Evolutionary conservation across 2,329 filamentous ascomycete species (phyloP).

Genomic region (Epichloe festucae): DNA sequence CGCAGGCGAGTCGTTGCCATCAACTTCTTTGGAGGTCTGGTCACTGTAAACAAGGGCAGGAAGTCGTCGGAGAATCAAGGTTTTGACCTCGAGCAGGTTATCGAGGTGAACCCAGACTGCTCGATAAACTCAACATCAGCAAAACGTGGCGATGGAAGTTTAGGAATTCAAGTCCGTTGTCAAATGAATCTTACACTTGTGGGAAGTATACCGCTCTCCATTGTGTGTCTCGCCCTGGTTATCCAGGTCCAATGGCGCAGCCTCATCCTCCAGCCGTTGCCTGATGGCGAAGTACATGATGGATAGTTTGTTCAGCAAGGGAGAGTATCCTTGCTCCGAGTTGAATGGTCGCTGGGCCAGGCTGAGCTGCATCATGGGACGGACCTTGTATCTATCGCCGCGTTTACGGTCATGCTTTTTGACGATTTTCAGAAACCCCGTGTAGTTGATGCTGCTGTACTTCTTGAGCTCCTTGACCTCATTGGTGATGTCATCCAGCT

Average conservation of each 20-base stretch:
- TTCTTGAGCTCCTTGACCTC: conserved; percentile 89
- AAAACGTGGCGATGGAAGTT: conserved; percentile 16
- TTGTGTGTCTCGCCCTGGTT: conserved; percentile 44
- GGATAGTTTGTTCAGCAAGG: conserved; percentile 83
- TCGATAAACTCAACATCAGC: not conserved
- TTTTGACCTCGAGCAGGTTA: conserved; percentile 94
- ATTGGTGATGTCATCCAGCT: conserved; percentile 78
- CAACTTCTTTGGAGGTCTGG: conserved; percentile 67
- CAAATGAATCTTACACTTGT: conserved; percentile 55
- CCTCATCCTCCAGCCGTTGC: conserved; percentile 58
- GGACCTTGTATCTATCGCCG: conserved; percentile 73
- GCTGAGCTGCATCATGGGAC: conserved; percentile 82
- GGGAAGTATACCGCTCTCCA: conserved; percentile 65
- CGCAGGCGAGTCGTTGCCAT: conserved; percentile 71
- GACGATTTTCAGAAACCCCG: conserved; percentile 91
- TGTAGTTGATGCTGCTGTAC: conserved; percentile 94
- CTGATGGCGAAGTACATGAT: conserved; percentile 93
- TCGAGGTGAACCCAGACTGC: conserved; percentile 89
- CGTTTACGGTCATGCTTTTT: conserved; percentile 98
- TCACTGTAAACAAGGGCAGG: conserved; percentile 91
- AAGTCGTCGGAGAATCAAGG: conserved; percentile 78
- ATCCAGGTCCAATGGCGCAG: conserved; percentile 32
- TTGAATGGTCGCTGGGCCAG: conserved; percentile 87
- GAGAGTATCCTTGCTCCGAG: conserved; percentile 77
- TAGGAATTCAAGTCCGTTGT: too few species aligned